Percentiles rank a stretch among this genome's conserved stretches.
Evolutionary conservation across 2,329 filamentous ascomycete genomes (phyloP).

Genomic region (Didymosphaeria variabile): DNA sequence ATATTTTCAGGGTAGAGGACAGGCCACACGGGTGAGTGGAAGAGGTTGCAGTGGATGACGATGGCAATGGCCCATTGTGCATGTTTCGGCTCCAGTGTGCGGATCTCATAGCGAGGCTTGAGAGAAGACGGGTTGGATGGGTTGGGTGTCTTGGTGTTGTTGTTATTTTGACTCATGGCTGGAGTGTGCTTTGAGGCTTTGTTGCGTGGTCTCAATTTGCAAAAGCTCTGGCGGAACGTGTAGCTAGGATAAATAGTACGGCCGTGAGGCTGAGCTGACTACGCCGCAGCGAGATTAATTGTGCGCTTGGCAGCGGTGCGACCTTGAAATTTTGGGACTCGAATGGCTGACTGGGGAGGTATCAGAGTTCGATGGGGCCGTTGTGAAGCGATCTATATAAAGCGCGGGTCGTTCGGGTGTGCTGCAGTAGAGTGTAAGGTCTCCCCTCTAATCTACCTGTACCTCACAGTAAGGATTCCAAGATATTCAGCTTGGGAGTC

Average conservation of each 20-base stretch:
- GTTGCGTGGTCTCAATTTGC: background rate
- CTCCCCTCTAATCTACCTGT: background rate
- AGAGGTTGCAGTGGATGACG: constrained; percentile 42
- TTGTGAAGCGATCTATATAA: background rate
- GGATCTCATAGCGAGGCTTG: constrained; percentile 43
- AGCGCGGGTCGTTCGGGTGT: background rate
- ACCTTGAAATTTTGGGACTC: background rate
- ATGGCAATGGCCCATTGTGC: constrained; percentile 41
- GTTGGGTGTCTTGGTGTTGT: constrained; percentile 34
- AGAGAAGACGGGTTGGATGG: constrained; percentile 37
- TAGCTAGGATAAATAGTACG: background rate
- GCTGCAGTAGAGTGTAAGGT: background rate
- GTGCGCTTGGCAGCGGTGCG: background rate
- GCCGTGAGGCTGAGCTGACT: background rate
- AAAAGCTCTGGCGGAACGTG: background rate
- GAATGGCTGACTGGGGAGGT: background rate
- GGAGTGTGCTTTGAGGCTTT: background rate
- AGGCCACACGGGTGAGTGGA: constrained; percentile 40
- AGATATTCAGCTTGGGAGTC: too few relatives aligned
- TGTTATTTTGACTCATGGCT: constrained; percentile 15
- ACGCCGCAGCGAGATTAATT: background rate
- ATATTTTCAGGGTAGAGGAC: constrained; percentile 35
- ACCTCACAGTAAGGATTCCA: background rate
- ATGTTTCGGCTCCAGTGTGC: constrained; percentile 37
- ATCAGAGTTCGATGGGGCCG: too few relatives aligned